These are phyloP conservation scores for Vaccinium corymbosum DNA, from an alignment of 148 eudicot species.

Conservation along the genomic window DNA sequence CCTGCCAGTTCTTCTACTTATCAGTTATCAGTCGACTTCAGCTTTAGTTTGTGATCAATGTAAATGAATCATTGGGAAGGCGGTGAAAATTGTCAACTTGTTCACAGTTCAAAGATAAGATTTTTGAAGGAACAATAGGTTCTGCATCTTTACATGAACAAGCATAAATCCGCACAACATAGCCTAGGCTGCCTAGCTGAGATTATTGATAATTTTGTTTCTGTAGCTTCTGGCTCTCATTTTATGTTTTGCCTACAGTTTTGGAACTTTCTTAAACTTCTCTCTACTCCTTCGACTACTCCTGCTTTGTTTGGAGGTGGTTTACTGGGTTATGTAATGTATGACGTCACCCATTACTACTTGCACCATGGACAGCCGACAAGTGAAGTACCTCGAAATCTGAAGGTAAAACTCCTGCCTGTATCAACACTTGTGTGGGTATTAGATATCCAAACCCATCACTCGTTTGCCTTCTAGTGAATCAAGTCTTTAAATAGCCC, in stretches of 20 bases:
- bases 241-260: constrained; percentile 41
- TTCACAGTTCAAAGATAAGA: not conserved
- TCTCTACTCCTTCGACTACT: constrained; percentile 62
- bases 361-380: constrained; percentile 93
- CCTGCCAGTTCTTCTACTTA: too few species aligned
- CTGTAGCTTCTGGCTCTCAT: constrained; percentile 2
- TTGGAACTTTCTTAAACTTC: constrained; percentile 55
- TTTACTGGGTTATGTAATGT: constrained; percentile 82
- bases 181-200: not conserved
- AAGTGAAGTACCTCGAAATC: constrained; percentile 45
- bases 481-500: not conserved
- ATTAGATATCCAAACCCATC: not conserved
- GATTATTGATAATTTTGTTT: not conserved
- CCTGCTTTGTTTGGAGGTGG: constrained; percentile 89
- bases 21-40: not conserved
- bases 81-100: not conserved
- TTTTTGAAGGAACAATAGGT: not conserved
- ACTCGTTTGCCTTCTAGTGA: not conserved
- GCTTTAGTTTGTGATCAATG: not conserved
- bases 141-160: not conserved
- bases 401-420: constrained; percentile 54
- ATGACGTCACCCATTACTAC: constrained; percentile 92
- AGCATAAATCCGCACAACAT: not conserved
- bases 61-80: not conserved
- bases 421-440: not conserved